A percentile compares a stretch with the other conserved stretches of the same genome.
Evolutionary conservation across 1,284 basidiomycete genomes (phyloP).

Genomic region (Schizophyllum commune): DNA sequence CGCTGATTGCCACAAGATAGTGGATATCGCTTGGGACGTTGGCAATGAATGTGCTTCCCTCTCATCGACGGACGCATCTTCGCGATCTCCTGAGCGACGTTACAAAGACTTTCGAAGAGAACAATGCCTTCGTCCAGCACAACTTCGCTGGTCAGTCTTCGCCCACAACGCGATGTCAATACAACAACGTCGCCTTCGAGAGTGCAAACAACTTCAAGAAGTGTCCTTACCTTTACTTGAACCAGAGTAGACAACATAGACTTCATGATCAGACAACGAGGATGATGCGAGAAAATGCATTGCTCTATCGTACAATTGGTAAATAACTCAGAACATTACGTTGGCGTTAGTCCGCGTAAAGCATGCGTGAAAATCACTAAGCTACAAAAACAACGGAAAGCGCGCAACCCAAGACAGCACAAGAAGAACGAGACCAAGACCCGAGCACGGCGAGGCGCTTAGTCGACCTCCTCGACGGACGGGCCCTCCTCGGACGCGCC

Average conservation of each 20-base stretch:
- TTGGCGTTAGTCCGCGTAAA: background rate
- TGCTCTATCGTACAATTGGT: background rate
- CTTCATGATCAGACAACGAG: background rate
- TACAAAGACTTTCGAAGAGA: no score
- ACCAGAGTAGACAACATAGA: background rate
- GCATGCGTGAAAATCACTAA: background rate
- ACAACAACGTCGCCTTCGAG: no score
- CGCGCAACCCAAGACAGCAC: background rate
- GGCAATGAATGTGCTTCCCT: no score
- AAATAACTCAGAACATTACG: background rate
- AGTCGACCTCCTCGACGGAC: conserved; percentile 36
- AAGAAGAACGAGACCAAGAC: background rate
- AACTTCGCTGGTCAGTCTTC: no score
- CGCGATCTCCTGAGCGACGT: no score
- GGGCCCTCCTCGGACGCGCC: conserved; percentile 39
- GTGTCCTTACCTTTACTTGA: background rate
- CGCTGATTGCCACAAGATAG: no score
- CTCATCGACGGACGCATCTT: no score
- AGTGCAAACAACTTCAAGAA: no score
- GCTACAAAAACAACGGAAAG: background rate
- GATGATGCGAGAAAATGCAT: background rate
- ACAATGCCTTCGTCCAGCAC: no score
- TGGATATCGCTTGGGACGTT: no score
- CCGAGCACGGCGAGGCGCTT: conserved; percentile 16
- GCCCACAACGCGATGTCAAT: no score